phyloP scores from a whole-genome alignment of 768 basidiomycete species.

The Mycena albidolilacea region DNA sequence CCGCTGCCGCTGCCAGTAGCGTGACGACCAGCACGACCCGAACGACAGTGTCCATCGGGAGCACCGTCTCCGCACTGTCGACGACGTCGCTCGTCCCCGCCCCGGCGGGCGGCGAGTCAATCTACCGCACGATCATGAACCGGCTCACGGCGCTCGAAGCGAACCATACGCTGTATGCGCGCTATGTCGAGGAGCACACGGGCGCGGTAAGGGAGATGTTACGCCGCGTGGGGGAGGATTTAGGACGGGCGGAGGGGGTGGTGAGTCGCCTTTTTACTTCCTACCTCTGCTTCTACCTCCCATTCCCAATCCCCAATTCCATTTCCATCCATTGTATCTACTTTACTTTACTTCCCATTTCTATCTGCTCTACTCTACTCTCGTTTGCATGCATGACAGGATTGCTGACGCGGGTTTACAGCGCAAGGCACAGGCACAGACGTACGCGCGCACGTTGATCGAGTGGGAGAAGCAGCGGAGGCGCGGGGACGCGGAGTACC shows the following conservation, averaged over 20 bases:
- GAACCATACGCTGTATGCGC: constrained; percentile 81
- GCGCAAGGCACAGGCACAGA: constrained; percentile 80
- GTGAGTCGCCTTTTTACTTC: constrained; percentile 58
- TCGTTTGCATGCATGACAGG: neutral
- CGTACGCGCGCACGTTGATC: constrained; percentile 71
- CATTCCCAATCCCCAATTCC: no score
- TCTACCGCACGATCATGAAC: constrained; percentile 97
- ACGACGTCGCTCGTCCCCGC: constrained; percentile 41
- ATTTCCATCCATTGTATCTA: neutral
- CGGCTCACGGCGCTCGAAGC: constrained; percentile 87
- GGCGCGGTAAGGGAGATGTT: constrained; percentile 81
- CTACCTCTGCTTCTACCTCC: no score
- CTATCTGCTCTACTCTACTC: no score
- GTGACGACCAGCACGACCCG: neutral
- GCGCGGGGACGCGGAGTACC: constrained; percentile 79
- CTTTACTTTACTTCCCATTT: no score
- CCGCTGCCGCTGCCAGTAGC: neutral
- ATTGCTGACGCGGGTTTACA: constrained; percentile 44
- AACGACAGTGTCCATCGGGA: constrained; percentile 11
- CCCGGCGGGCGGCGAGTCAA: constrained; percentile 82
- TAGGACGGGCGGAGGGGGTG: constrained; percentile 82
- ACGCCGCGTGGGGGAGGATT: constrained; percentile 80
- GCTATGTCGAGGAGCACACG: constrained; percentile 94
- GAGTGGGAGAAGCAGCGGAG: constrained; percentile 81
- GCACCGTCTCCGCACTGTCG: constrained; percentile 30